Evolutionary conservation across 306 rosid genomes (phyloP).

Genomic region (Dalbergia cultrata): DNA sequence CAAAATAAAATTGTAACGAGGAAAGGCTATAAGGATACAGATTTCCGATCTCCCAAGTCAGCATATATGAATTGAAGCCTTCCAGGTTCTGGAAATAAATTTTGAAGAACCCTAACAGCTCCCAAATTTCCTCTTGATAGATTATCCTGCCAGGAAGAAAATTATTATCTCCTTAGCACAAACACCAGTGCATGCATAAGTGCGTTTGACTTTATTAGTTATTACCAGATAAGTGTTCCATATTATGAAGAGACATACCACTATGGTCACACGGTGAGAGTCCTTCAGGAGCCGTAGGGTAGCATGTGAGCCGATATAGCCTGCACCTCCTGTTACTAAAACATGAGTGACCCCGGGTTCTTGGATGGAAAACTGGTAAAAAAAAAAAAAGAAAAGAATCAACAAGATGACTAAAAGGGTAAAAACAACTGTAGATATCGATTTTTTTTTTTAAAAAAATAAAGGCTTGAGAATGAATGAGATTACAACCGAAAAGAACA

Average conservation of each 20-base stretch:
- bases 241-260: conserved; percentile 65
- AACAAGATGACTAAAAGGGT: conserved; percentile 16
- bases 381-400: conserved; percentile 1
- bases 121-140: conserved; percentile 94
- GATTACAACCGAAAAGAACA: conserved; percentile 15
- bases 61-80: conserved; percentile 96
- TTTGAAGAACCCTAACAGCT: conserved; percentile 88
- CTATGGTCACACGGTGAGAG: conserved; percentile 88
- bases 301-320: conserved; percentile 96
- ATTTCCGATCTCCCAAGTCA: conserved; percentile 85
- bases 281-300: conserved; percentile 81
- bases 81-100: conserved; percentile 83
- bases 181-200: neutral
- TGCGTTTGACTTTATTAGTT: conserved; percentile 10
- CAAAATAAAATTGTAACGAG: conserved; percentile 34
- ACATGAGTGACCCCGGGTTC: conserved; percentile 91
- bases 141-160: conserved; percentile 73
- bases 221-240: neutral
- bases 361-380: conserved; percentile 68
- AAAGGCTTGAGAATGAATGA: too few species aligned
- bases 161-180: conserved; percentile 14
- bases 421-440: neutral
- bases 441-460: neutral
- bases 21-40: conserved; percentile 72
- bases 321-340: conserved; percentile 97